Base-by-base conservation (phyloP, 805 yeast species). In the Saturnispora quitensis region DNA sequence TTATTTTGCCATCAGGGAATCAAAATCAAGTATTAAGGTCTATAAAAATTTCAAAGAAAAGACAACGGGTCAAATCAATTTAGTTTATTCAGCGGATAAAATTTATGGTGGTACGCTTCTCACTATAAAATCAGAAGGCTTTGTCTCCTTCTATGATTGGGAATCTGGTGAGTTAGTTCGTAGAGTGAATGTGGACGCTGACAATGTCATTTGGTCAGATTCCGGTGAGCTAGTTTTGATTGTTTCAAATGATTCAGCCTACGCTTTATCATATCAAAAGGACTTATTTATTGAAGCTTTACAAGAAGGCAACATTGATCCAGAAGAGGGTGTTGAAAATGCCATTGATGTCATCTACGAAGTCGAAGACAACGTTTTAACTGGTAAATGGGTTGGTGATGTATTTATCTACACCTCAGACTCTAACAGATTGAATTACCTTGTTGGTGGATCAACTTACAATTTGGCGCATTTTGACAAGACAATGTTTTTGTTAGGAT, bases 321-420 rank as follows among this genome's bases (percentile, higher is more conserved):
- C 80, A 5, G 95, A 88, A 63, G 97, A 89, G 66, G 98, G 97
- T 58, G 86, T 86, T 36, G 97, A 86, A 63, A 84, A 78, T 38
- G 79, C 91, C 15, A 89, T 93, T 66, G 95, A 87, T 51, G 90
- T 90, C 24, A 73, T 88, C 52, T 80, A 84, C 62, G 96, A 95
- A 55, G 77, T 89, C 54, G 77, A 79, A 53, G 99, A 93, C 66
- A 71, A 82, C 18, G 79, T 91, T 38, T 80, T 86, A 54, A 84
- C 95, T 28, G 97, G 97, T 62, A 84, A 83, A 67, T 93, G 97
- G 89, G 89, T 90, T 61, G 99, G 98, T 58, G 98, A 93, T 72
- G 97, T 93, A 45, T 90, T 91, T 67, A 80, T 93, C 50, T 93
- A 85, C 73, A 88, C 97, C 15, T 89, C 97, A 2, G 63, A 81